Conservation (phyloP, 106 monocot species). For the Apostasia shenzhenica region DNA sequence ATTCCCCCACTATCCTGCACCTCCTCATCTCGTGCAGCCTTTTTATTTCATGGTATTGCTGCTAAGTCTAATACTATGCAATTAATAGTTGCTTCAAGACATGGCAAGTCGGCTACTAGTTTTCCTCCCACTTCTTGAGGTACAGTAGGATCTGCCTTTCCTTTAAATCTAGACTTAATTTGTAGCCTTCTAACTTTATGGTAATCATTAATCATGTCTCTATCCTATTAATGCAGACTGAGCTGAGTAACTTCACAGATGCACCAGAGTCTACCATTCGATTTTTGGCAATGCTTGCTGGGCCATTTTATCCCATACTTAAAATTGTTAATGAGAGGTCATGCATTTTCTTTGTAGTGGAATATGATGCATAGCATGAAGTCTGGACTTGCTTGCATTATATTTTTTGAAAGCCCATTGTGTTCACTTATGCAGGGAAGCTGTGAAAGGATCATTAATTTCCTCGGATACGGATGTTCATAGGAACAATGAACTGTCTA, state of each 20-base stretch:
- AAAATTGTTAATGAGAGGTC: slow-evolving; percentile 78
- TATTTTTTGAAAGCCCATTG: not conserved
- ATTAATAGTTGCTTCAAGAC: slow-evolving; percentile 80
- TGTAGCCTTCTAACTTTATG: slow-evolving; percentile 6
- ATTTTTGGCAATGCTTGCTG: slow-evolving; percentile 93
- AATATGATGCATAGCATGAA: not conserved
- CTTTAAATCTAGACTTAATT: not conserved
- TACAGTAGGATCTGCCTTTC: slow-evolving; percentile 9
- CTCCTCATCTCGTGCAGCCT: not conserved
- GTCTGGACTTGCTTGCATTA: not conserved
- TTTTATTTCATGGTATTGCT: slow-evolving; percentile 14
- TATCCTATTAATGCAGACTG: slow-evolving; percentile 41
- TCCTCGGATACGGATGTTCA: slow-evolving; percentile 49
- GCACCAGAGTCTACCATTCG: slow-evolving; percentile 51
- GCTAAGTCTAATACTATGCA: slow-evolving; percentile 25
- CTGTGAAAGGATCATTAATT: slow-evolving; percentile 20
- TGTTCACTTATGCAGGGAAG: slow-evolving; percentile 49
- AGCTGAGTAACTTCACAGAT: slow-evolving; percentile 67
- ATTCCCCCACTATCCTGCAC: too few relatives aligned
- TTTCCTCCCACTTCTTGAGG: slow-evolving; percentile 94
- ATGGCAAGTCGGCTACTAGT: slow-evolving; percentile 46
- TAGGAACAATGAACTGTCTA: slow-evolving; percentile 40
- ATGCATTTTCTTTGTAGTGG: slow-evolving; percentile 3
- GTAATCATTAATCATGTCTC: not conserved
- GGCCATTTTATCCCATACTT: slow-evolving; percentile 90